Base-by-base conservation (phyloP, 2,329 filamentous ascomycete species). In the Blumeriella jaapii region DNA sequence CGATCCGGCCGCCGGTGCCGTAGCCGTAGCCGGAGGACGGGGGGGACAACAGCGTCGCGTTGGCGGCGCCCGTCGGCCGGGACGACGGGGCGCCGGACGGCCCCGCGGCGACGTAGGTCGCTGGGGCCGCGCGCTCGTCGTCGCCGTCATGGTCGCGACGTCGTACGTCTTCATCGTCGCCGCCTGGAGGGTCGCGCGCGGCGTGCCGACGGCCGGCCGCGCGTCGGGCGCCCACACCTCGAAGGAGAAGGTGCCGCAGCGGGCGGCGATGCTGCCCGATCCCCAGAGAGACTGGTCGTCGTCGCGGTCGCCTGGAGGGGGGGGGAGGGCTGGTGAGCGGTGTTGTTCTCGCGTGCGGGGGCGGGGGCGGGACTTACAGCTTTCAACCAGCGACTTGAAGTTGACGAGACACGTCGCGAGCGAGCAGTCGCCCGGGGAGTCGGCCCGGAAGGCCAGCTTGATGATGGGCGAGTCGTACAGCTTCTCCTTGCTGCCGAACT, bases 161-260 rank as follows among this genome's bases (percentile, higher is more conserved):
- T 33, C 24, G 14, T 35, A 35, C n/a, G 36, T 38, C 15, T 20
- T 33, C 19, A 38, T 38, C 2, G 36, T 38, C 17, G 30, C 30
- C 1, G 17, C 36, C 5, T 20, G 28, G 16, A 38, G 20, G 11
- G 36, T 38, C 7, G 36, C 31, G 5, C 25, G 26, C 15, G 36
- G 29, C 5, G 19, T 11, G 7, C 36, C 36, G 13, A 38, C 29
- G 3, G 16, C 12, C 1, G 24, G 11, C 5, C 24, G 24, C n/a
- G 22, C 25, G 13, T 29, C 16, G 11, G 30, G 25, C n/a, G 31
- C 23, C 26, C 31, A 22, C 25, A 38, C 16, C 4, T 27, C 25
- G 36, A 33, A 38, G 29, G 19, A 29, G 36, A 32, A 38, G 6
- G 20, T 24, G 19, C 36, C 36, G 16, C 36, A 38, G 29, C 36